Evolutionary conservation across 1,284 basidiomycete genomes (phyloP).

Genomic region (Pisolithus thermaeus): DNA sequence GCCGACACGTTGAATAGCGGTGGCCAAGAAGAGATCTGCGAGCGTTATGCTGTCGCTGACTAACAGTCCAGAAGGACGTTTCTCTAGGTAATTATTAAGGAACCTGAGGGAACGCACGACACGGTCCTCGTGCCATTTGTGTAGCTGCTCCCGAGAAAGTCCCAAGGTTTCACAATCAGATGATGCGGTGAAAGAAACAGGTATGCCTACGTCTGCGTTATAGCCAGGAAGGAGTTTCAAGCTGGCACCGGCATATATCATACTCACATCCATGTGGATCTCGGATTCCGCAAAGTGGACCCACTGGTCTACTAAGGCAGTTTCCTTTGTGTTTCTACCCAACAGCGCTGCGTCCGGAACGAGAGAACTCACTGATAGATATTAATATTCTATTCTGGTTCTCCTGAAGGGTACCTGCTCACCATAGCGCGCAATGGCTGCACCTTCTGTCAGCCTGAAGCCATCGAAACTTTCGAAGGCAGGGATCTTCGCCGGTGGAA

Average conservation of each 20-base stretch:
- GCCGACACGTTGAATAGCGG: constrained; percentile 28
- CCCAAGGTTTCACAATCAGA: too few relatives aligned
- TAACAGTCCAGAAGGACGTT: constrained; percentile 27
- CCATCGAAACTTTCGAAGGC: too few relatives aligned
- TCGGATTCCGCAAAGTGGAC: neutral
- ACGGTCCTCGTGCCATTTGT: constrained; percentile 14
- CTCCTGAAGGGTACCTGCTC: too few relatives aligned
- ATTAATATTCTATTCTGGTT: too few relatives aligned
- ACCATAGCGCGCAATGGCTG: too few relatives aligned
- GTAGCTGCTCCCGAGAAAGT: constrained; percentile 21
- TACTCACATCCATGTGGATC: neutral
- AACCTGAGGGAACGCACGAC: constrained; percentile 23
- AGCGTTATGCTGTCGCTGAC: constrained; percentile 55
- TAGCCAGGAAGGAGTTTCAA: neutral
- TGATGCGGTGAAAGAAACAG: too few relatives aligned
- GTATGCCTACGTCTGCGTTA: neutral
- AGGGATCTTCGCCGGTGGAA: too few relatives aligned
- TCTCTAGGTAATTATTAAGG: constrained; percentile 43
- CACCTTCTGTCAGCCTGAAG: too few relatives aligned
- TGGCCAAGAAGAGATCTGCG: constrained; percentile 50
- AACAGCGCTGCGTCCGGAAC: constrained; percentile 1
- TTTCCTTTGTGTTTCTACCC: neutral
- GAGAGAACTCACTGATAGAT: too few relatives aligned
- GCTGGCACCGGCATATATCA: neutral
- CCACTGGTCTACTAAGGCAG: neutral